These are phyloP conservation scores for Chaetomidium leptoderma DNA, from an alignment of 495 filamentous ascomycete genomes.

Conservation along the genomic window DNA sequence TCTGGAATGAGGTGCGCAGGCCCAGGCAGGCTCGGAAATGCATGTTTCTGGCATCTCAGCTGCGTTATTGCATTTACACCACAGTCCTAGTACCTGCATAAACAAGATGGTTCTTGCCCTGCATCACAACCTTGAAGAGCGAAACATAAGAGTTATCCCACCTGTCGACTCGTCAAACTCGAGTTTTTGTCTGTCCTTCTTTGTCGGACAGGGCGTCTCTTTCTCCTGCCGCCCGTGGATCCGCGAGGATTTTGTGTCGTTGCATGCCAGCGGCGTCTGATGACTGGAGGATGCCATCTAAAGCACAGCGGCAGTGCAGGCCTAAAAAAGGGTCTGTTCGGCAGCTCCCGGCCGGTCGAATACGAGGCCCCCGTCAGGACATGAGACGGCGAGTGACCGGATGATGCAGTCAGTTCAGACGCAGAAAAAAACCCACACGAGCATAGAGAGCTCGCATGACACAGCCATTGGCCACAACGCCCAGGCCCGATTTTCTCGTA, in stretches of 20 bases:
- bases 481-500: background rate
- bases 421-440: constrained; percentile 1
- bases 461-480: background rate
- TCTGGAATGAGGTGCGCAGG: constrained; percentile 13
- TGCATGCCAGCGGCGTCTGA: background rate
- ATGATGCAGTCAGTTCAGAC: background rate
- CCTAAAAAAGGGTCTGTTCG: constrained; percentile 19
- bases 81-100: no score
- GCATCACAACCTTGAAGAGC: no score
- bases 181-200: background rate
- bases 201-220: background rate
- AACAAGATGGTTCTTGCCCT: no score
- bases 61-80: no score
- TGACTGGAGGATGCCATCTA: background rate
- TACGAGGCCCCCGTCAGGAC: constrained; percentile 22
- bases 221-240: background rate
- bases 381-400: constrained; percentile 15
- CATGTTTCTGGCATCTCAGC: background rate
- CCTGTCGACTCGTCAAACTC: no score
- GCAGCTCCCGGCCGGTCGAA: constrained; percentile 17
- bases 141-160: no score
- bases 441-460: background rate
- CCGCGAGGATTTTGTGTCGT: constrained; percentile 1
- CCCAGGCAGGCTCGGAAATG: background rate
- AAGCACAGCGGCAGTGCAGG: constrained; percentile 21